phyloP scores from a whole-genome alignment of 208 protist genomes.

The Acanthamoeba triangularis region DNA sequence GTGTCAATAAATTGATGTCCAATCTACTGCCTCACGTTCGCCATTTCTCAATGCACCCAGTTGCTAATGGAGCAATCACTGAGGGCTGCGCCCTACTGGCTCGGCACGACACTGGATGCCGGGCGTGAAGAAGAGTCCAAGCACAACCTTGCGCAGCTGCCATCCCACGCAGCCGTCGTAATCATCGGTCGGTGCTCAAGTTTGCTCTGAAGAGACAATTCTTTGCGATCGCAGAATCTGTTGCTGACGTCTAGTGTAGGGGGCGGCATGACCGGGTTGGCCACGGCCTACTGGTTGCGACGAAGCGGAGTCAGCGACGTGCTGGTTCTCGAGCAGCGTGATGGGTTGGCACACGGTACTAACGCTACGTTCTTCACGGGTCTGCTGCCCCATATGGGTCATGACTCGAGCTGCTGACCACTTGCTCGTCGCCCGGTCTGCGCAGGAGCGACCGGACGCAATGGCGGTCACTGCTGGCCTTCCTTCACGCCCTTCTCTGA shows the following conservation, averaged over 20 bases:
- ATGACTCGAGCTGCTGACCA: no score
- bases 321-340: conserved; percentile 13
- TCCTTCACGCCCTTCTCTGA: conserved; percentile 32
- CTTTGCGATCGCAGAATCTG: background rate
- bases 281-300: conserved; percentile 11
- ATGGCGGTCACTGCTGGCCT: conserved; percentile 54
- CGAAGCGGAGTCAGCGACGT: background rate
- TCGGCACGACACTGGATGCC: background rate
- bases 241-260: background rate
- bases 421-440: background rate
- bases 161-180: background rate
- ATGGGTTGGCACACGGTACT: background rate
- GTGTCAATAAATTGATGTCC: background rate
- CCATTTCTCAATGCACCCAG: no score
- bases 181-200: background rate
- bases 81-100: background rate
- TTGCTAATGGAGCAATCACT: no score
- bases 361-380: no score
- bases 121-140: background rate
- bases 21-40: background rate
- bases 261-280: background rate
- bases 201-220: background rate
- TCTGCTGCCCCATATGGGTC: no score
- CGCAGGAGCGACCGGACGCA: conserved; percentile 20
- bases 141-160: background rate